Evolutionary conservation across 164 flowering plant genomes (phyloP), one percentile per base, ranked within the genome.

Genomic region (Santalum album): DNA sequence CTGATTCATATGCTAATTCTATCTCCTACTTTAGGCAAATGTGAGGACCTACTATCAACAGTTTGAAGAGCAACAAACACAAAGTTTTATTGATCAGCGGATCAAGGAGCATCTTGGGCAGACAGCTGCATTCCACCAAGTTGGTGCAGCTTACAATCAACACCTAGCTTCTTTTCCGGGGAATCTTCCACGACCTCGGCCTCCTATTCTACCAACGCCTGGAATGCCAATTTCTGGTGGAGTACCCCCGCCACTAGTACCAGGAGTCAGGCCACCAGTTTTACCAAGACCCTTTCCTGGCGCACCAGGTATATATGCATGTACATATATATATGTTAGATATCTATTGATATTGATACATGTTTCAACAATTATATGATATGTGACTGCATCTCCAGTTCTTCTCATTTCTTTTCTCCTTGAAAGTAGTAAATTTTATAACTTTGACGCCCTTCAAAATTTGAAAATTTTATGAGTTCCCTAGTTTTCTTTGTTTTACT

Each of bases 81-180:
- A 94, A 61, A 87, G 79, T 73, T 64, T 94, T 70, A 81, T 94
- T 63, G 99, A 94, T 63, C 95, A 86, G 59, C 82, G 81, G 64
- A 79, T 94, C 59, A 94, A 87, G 76, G 96, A 90, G 63, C 97
- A 90, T 71, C 83, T 87, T 56, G 89, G 89, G 54, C 88, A 86
- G 65, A 64, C 90, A 10, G 17, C 34, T 29, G 95, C 78, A 1
- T 88, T 60, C 69, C 87, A 75, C 53, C 96, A 83, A 71, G 84
- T 88, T 65, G 98, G 98, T 60, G 95, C 76, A 19, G 80, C 83
- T 35, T 92, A 65, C 69, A 75, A 78, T 66, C 91, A 81, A 56
- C 84, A 79, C 65, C 65, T 81, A 44, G 63, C 75, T 55, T 55
- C 75, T 49, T 52, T 72, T 26, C 80, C 49, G 32, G 59, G 62